A percentile compares a stretch with the other conserved stretches of the same genome.
Conservation (phyloP, 2,329 filamentous ascomycete genomes). For the Fusarium hainanense region DNA sequence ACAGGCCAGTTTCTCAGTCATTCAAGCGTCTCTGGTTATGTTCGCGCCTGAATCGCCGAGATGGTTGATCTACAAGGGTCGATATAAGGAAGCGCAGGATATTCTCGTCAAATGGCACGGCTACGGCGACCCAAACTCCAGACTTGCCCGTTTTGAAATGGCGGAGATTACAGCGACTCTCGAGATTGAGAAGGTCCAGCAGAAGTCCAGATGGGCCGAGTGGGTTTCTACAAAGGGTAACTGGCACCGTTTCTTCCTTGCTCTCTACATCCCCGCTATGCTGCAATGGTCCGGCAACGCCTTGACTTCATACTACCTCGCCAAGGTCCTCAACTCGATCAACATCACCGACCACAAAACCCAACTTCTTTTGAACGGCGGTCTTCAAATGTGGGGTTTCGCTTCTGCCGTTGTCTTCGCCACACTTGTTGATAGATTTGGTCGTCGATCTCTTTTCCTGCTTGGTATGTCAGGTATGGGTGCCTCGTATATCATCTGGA, state of each 20-base stretch:
- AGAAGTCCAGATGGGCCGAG: slow-evolving; percentile 36
- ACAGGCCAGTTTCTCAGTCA: slow-evolving; percentile 51
- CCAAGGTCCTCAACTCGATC: slow-evolving; percentile 54
- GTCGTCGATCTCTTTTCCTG: slow-evolving; percentile 56
- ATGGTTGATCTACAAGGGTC: slow-evolving; percentile 45
- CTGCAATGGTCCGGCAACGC: slow-evolving; percentile 48
- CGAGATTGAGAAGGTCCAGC: slow-evolving; percentile 42
- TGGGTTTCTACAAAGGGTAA: slow-evolving; percentile 44
- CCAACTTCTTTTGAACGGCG: slow-evolving; percentile 49
- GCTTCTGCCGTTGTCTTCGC: slow-evolving; percentile 50
- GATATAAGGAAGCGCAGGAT: slow-evolving; percentile 36
- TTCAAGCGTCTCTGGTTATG: slow-evolving; percentile 17
- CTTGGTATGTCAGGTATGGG: slow-evolving; percentile 52
- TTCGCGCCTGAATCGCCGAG: slow-evolving; percentile 38
- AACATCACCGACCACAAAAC: slow-evolving; percentile 51
- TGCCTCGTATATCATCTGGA: slow-evolving; percentile 53
- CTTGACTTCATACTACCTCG: slow-evolving; percentile 53
- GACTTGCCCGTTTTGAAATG: slow-evolving; percentile 38
- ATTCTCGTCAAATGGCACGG: slow-evolving; percentile 42
- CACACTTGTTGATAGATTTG: slow-evolving; percentile 54
- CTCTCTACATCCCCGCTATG: slow-evolving; percentile 46
- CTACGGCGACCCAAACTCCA: slow-evolving; percentile 28
- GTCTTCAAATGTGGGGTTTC: slow-evolving; percentile 52
- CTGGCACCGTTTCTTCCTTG: slow-evolving; percentile 48
- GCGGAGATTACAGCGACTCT: slow-evolving; percentile 38